phyloP scores from a whole-genome alignment of 2,329 filamentous ascomycete species.

The Allantophomopsis lycopodina region DNA sequence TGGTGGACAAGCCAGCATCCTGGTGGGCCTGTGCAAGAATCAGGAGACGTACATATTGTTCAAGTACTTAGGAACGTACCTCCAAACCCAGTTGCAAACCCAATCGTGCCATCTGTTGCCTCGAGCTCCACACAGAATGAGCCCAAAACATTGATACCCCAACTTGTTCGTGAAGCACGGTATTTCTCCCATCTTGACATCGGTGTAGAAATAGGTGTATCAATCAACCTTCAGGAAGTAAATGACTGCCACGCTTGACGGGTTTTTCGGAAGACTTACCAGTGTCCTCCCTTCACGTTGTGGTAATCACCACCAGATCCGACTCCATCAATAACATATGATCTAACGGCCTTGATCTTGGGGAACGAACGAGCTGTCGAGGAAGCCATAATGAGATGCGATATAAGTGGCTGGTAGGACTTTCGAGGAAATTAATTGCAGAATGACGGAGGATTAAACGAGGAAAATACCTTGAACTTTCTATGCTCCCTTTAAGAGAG shows the following conservation, averaged over 20 bases:
- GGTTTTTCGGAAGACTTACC: conserved; percentile 24
- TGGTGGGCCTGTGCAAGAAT: conserved; percentile 48
- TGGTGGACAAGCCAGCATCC: conserved; percentile 90
- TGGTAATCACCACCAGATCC: conserved; percentile 70
- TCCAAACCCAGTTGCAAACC: conserved; percentile 88
- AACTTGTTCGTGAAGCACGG: conserved; percentile 74
- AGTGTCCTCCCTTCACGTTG: conserved; percentile 68
- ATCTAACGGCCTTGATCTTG: conserved; percentile 61
- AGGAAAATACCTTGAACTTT: not conserved
- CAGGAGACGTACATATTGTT: not conserved
- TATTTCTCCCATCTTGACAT: conserved; percentile 86
- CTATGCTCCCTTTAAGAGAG: too few species aligned
- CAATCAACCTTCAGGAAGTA: conserved; percentile 56
- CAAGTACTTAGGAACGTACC: conserved; percentile 26
- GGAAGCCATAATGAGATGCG: conserved; percentile 8
- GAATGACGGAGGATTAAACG: not conserved
- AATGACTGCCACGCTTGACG: too few species aligned
- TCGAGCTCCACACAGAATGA: conserved; percentile 88
- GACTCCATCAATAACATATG: conserved; percentile 56
- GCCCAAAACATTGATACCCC: conserved; percentile 90
- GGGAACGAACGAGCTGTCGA: conserved; percentile 36
- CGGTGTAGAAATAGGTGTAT: conserved; percentile 83
- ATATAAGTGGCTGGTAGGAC: not conserved
- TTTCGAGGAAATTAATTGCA: not conserved
- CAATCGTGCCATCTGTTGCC: conserved; percentile 79